Evolutionary conservation across 2,329 filamentous ascomycete genomes (phyloP).

Genomic region (Fusarium abutilonis): DNA sequence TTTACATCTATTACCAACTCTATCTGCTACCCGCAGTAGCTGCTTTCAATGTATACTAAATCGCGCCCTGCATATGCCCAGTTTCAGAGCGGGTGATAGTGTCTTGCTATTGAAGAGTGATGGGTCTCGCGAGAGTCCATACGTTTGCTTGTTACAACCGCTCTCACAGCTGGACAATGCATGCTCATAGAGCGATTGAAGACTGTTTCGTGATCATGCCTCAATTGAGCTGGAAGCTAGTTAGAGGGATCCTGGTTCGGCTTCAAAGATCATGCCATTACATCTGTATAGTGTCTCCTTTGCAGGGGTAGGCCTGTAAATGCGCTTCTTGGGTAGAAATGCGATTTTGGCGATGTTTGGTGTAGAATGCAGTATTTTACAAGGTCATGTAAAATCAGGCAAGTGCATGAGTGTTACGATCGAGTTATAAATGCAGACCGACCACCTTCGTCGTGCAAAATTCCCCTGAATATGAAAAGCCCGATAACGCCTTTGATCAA

Average conservation of each 20-base stretch:
- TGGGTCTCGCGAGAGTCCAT: conserved; percentile 8
- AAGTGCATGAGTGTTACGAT: too few relatives aligned
- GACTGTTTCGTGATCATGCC: background rate
- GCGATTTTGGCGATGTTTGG: background rate
- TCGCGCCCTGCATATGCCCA: background rate
- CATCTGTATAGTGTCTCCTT: too few relatives aligned
- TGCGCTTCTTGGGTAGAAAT: background rate
- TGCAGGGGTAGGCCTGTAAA: background rate
- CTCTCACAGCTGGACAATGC: background rate
- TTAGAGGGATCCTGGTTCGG: background rate
- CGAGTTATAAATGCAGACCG: background rate
- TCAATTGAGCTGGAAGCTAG: background rate
- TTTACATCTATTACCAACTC: too few relatives aligned
- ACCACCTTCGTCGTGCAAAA: background rate
- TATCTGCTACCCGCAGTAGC: too few relatives aligned
- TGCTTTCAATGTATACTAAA: too few relatives aligned
- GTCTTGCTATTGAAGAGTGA: conserved; percentile 7
- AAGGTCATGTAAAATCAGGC: too few relatives aligned
- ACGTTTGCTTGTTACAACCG: conserved; percentile 4
- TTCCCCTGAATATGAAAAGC: background rate
- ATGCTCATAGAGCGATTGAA: background rate
- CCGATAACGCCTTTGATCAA: too few relatives aligned
- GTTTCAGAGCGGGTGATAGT: background rate
- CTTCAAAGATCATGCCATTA: too few relatives aligned
- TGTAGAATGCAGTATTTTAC: background rate